These are phyloP conservation scores for Tuber aestivum DNA, from an alignment of 495 filamentous ascomycete genomes.

Conservation along the genomic window DNA sequence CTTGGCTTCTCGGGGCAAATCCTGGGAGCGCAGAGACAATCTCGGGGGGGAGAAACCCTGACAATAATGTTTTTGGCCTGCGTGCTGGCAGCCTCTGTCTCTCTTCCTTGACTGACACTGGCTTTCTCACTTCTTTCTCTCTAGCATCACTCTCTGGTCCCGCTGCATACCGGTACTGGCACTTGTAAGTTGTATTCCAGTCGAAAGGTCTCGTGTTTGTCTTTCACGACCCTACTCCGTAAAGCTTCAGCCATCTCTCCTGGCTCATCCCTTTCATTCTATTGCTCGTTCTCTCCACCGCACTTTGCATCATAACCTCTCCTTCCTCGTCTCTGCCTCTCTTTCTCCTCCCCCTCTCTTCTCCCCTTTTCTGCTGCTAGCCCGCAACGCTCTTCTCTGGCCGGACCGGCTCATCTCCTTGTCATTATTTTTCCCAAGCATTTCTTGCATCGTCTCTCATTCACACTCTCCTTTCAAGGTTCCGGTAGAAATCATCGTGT, in stretches of 20 bases:
- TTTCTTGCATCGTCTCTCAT: neutral
- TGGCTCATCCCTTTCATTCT: neutral
- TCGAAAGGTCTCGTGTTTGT: neutral
- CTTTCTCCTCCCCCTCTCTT: neutral
- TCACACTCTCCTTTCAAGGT: neutral
- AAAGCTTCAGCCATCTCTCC: too few relatives aligned
- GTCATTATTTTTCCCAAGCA: neutral
- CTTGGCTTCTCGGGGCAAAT: neutral
- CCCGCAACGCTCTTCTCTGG: neutral
- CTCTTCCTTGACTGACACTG: constrained; percentile 1
- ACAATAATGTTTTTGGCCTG: neutral
- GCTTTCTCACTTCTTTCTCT: neutral
- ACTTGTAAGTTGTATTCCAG: neutral
- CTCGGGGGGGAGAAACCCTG: neutral
- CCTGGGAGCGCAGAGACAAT: neutral
- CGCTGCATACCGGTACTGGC: neutral
- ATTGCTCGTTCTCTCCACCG: neutral
- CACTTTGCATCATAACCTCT: neutral
- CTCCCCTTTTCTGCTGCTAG: neutral
- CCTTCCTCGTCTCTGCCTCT: neutral
- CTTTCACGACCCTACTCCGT: neutral
- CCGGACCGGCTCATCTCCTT: neutral
- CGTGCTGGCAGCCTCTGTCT: neutral
- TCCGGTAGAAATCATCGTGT: constrained; percentile 1
- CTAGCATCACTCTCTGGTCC: neutral